Base-by-base conservation (phyloP, 2,329 filamentous ascomycete genomes). In the Fusarium zealandicum region DNA sequence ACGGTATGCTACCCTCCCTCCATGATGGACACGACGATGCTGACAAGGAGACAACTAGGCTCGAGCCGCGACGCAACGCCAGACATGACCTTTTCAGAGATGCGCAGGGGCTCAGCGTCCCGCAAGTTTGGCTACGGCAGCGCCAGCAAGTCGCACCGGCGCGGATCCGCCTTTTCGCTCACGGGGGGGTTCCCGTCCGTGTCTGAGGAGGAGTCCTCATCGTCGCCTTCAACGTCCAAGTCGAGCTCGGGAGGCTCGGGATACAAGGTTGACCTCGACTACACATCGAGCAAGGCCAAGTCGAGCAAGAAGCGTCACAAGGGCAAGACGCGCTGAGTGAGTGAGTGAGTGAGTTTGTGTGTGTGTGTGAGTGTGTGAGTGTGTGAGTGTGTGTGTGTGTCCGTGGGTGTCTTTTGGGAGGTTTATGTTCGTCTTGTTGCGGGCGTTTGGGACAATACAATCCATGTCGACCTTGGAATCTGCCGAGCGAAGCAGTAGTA, bases 51-150 rank as follows among this genome's bases (percentile, higher is more conserved):
- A 25, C 22, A 7, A 7, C 6, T 25, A 78, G 75, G 64, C 14
- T 68, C 71, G 14, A 70, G 70, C 22, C 65, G 65, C 36, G 66
- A 65, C 28, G 56, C 69, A n/a, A 71, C 68, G 27, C 72, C 75
- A 22, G 73, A 74, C 28, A 69, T 73, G 63, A 69, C 69, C 13
- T 76, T 73, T 48, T 52, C 67, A 31, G 75, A 77, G 27, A 65
- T 70, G 18, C 71, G 72, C 54, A 77, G 75, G 54, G 70, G 71
- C 20, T 75, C 71, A 31, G 58, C 66, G 17, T 66, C 71, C 32
- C 72, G 73, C 55, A 78, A 75, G 59, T 70, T 70, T 36, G 72
- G 75, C 28, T 68, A 70, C 51, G 65, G 62, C 25, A 59, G 60
- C n/a, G 64, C 68, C 31, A 57, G 59, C 35, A 69, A 66, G 40